Conservation (phyloP, 139 green algal species). For the Edaphochlamys debaryana region DNA sequence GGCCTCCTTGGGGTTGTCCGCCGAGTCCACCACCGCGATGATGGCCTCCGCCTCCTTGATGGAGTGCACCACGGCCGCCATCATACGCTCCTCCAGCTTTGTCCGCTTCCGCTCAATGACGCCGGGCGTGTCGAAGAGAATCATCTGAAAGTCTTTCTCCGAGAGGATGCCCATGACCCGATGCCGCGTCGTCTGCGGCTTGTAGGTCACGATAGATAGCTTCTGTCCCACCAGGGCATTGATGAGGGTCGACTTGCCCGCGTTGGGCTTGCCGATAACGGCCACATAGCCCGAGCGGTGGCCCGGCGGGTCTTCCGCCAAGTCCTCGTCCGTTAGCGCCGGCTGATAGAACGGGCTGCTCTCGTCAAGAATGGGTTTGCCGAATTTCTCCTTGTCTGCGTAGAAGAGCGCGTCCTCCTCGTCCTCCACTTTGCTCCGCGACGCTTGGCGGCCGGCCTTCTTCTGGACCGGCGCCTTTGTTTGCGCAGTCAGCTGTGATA, state of each 20-base stretch:
- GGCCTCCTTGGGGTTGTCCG: conserved; percentile 58
- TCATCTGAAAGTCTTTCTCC: conserved; percentile 78
- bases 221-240: conserved; percentile 94
- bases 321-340: conserved; percentile 66
- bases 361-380: conserved; percentile 31
- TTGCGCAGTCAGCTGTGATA: no score
- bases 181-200: conserved; percentile 97
- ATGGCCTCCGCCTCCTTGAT: conserved; percentile 80
- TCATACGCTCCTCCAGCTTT: conserved; percentile 94
- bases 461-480: no score
- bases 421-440: no score
- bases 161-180: conserved; percentile 89
- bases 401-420: conserved; percentile 3
- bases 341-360: conserved; percentile 55
- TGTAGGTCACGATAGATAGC: conserved; percentile 93
- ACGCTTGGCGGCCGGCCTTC: no score
- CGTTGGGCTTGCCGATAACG: conserved; percentile 83
- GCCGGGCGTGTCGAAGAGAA: conserved; percentile 95
- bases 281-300: conserved; percentile 85
- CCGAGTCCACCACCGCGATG: conserved; percentile 63
- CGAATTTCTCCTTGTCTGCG: neutral
- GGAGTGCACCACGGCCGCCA: conserved; percentile 81
- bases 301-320: conserved; percentile 64
- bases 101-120: conserved; percentile 80
- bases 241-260: conserved; percentile 93